Percentiles rank a stretch among this genome's conserved stretches.
These are phyloP conservation scores for Yamagishiella unicocca DNA, from an alignment of 139 green algal genomes.

Conservation along the genomic window DNA sequence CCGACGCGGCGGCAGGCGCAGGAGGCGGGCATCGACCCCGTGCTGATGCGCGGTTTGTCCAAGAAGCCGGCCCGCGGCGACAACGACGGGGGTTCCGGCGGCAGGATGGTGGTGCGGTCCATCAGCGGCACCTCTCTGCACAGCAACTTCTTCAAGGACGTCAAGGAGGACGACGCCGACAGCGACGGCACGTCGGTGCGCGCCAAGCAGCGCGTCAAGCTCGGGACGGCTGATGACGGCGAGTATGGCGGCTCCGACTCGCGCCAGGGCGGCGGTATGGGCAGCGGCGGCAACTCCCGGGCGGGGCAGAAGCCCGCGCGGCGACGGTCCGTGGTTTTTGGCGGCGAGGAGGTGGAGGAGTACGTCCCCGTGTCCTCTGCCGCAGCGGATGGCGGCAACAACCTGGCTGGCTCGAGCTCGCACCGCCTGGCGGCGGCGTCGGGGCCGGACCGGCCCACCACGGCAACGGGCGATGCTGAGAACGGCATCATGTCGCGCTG, in stretches of 20 bases:
- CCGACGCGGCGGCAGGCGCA: neutral
- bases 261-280: neutral
- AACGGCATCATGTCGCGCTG: slow-evolving; percentile 43
- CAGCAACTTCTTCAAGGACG: slow-evolving; percentile 38
- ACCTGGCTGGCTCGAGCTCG: neutral
- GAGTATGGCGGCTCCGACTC: neutral
- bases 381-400: neutral
- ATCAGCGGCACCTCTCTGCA: slow-evolving; percentile 35
- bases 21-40: slow-evolving; percentile 11
- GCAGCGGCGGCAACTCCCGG: neutral
- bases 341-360: slow-evolving; percentile 38
- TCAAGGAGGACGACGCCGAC: neutral
- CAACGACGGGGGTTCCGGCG: neutral
- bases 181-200: neutral
- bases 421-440: neutral
- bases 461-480: neutral
- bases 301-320: neutral
- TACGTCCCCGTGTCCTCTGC: neutral
- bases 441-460: neutral
- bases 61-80: neutral
- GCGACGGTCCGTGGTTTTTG: slow-evolving; percentile 15
- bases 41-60: neutral
- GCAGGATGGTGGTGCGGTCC: slow-evolving; percentile 11
- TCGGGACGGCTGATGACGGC: neutral
- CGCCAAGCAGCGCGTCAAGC: neutral